These are phyloP conservation scores for Penicillium goetzii DNA, from an alignment of 495 filamentous ascomycete species.

Conservation along the genomic window DNA sequence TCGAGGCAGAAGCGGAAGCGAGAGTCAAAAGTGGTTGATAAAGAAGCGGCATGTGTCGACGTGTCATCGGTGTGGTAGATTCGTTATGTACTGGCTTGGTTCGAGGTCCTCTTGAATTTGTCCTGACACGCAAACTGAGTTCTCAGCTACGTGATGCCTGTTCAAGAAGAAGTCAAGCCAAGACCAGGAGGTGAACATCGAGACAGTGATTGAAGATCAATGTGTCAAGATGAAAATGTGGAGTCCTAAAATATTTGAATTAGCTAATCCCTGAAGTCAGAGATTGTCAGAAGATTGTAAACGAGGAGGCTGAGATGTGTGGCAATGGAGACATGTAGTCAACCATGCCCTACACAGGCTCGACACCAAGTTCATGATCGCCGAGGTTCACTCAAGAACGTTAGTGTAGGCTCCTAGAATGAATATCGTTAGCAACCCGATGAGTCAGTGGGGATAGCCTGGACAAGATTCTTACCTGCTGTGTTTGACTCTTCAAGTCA, in stretches of 20 bases:
- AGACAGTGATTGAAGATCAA: not conserved
- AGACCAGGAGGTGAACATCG: not conserved
- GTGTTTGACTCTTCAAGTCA: not conserved
- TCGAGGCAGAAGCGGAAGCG: not conserved
- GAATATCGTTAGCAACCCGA: not conserved
- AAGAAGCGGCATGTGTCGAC: not conserved
- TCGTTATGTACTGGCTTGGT: not conserved
- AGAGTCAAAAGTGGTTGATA: not conserved
- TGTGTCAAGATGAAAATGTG: not conserved
- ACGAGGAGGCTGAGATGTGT: not conserved
- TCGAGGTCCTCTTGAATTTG: not conserved
- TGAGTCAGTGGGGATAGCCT: not conserved
- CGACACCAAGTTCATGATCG: not conserved
- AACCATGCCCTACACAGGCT: slow-evolving; percentile 1
- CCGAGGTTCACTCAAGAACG: not conserved
- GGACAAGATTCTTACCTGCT: not conserved
- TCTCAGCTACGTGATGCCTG: not conserved
- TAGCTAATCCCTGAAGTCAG: not conserved
- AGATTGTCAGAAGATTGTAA: not conserved
- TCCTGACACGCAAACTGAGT: not conserved
- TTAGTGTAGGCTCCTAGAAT: not conserved
- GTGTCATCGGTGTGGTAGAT: not conserved
- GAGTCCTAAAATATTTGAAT: not conserved
- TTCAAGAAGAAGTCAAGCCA: not conserved
- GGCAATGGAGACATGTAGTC: not conserved